These are phyloP conservation scores for Russula brevipes DNA, from an alignment of 768 basidiomycete genomes.

Conservation along the genomic window DNA sequence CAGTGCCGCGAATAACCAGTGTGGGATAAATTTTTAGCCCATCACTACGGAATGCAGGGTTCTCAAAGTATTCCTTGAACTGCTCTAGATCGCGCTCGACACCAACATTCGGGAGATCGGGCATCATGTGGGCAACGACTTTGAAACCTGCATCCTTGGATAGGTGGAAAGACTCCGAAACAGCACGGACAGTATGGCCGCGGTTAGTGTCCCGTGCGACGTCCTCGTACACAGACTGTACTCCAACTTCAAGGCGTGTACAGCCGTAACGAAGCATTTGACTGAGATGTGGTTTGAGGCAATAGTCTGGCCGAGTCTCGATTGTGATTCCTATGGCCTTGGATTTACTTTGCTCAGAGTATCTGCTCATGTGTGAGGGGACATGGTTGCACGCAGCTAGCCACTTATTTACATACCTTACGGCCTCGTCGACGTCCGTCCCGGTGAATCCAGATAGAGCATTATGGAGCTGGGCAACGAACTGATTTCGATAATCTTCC, in stretches of 20 bases:
- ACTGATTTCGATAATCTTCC: slow-evolving; percentile 89
- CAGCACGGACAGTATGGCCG: slow-evolving; percentile 96
- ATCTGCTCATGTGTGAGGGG: slow-evolving; percentile 41
- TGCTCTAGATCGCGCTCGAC: slow-evolving; percentile 96
- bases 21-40: slow-evolving; percentile 99
- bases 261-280: slow-evolving; percentile 99
- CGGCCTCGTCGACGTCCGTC: slow-evolving; percentile 91
- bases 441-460: slow-evolving; percentile 94
- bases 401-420: slow-evolving; percentile 47
- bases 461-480: slow-evolving; percentile 94
- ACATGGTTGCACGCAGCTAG: not conserved
- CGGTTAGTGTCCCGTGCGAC: slow-evolving; percentile 98
- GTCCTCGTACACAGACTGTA: slow-evolving; percentile 98
- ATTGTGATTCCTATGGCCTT: slow-evolving; percentile 99
- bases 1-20: slow-evolving; percentile 94
- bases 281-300: slow-evolving; percentile 91
- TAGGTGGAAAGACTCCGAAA: slow-evolving; percentile 94
- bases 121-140: slow-evolving; percentile 99
- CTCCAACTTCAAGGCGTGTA: slow-evolving; percentile 96
- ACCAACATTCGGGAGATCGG: slow-evolving; percentile 96
- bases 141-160: slow-evolving; percentile 99
- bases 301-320: slow-evolving; percentile 97
- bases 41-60: slow-evolving; percentile 94
- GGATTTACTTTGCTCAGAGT: slow-evolving; percentile 94
- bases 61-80: slow-evolving; percentile 99